Evolutionary conservation across 106 monocot species (phyloP), one percentile per base, ranked within the genome.

Genomic region (Dactylorhiza incarnata): DNA sequence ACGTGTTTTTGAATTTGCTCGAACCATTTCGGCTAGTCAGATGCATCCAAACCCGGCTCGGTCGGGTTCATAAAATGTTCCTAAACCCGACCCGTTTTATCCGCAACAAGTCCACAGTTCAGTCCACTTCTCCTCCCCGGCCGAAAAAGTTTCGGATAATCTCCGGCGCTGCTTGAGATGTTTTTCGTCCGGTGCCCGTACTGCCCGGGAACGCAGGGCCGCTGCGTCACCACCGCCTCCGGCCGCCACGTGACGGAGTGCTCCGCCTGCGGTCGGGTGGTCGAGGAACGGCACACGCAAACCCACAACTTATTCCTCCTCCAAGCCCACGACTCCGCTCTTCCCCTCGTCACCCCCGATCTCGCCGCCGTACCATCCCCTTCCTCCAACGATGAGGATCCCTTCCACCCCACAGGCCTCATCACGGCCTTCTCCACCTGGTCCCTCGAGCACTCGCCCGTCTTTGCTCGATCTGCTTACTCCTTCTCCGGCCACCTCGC

Each of bases 401-500:
- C 94, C 23, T 99, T 92, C 84, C 83, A 77, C 66, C 89, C 94
- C 15, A 85, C 99, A 12, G 99, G 94, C 50, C 88, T 99, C 88
- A 82, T 99, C 77, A 85, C 94, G 73, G 81, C 91, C 51, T 95
- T 95, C 87, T 95, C 92, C 77, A 87, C 95, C 78, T 94, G 84
- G 82, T 99, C 99, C 44, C 85, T 94, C 71, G 89, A 91, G 69
- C 87, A 78, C 61, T 45, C 82, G 13, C 95, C 89, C 7, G 63
- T 92, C 20, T 84, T 85, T 63, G 89, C 83, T 12, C 86, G 89
- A 68, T 83, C 94, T 43, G 62, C 89, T 68, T 85, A 84, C 75
- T 89, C 94, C 78, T 94, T 99, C 83, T 61, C 89, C 53, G 94
- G 94, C n/a, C 86, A 86, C 78, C 88, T 99, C 24, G 89, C 99